Conservation (phyloP, 1,284 basidiomycete genomes). For the Pseudozyma thailandica region DNA sequence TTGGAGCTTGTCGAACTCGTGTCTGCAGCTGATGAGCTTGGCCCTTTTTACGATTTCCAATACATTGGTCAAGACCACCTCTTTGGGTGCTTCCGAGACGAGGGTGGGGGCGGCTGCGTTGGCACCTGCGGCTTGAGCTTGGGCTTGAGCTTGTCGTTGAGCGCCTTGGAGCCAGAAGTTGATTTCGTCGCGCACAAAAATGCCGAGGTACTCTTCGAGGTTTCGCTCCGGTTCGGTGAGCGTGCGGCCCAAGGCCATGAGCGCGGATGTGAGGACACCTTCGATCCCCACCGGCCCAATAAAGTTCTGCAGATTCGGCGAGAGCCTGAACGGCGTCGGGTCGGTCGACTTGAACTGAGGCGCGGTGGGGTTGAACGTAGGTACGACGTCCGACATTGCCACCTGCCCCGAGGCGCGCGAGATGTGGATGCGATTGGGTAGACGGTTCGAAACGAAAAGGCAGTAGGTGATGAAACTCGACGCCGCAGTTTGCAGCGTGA, state of each 20-base stretch:
- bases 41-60: constrained; percentile 85
- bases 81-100: constrained; percentile 71
- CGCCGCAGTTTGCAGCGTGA: constrained; percentile 87
- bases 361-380: constrained; percentile 71
- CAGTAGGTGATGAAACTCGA: constrained; percentile 93
- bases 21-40: constrained; percentile 84
- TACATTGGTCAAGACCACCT: constrained; percentile 79
- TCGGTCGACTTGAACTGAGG: constrained; percentile 84
- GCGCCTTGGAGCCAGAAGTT: constrained; percentile 74
- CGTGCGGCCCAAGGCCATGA: constrained; percentile 90
- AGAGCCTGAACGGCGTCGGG: constrained; percentile 93
- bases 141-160: constrained; percentile 50
- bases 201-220: constrained; percentile 84
- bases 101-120: constrained; percentile 3
- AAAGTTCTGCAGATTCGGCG: constrained; percentile 95
- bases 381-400: constrained; percentile 65
- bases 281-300: constrained; percentile 89
- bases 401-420: constrained; percentile 74
- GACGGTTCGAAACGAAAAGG: constrained; percentile 84
- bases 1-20: constrained; percentile 76
- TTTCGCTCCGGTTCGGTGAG: constrained; percentile 92
- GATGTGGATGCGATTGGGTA: constrained; percentile 86
- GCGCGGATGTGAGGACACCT: constrained; percentile 83
- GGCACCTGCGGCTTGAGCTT: constrained; percentile 8
- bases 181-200: constrained; percentile 94